Evolutionary conservation across 257 asterid genomes (phyloP).

Genomic region (Solanum chiquidenum): DNA sequence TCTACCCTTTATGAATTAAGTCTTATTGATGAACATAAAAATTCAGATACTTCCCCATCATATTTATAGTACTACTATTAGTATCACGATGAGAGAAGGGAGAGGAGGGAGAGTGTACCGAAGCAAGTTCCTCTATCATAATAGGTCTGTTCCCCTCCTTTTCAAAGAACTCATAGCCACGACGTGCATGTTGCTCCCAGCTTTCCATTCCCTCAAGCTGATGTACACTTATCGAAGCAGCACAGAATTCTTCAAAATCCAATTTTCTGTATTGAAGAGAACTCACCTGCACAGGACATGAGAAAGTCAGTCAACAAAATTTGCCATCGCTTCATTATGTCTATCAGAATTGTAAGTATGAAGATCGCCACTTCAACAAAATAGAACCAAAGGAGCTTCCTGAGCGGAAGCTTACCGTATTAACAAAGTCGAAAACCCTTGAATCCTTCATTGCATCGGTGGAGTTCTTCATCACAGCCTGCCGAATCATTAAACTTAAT

Average conservation of each 20-base stretch:
- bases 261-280: constrained; percentile 73
- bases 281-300: constrained; percentile 50
- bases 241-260: constrained; percentile 90
- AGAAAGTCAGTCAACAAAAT: neutral
- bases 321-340: neutral
- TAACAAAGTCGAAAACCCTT: constrained; percentile 70
- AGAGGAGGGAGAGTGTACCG: constrained; percentile 36
- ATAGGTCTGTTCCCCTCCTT: constrained; percentile 87
- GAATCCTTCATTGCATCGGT: constrained; percentile 96
- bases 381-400: neutral
- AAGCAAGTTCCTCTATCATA: constrained; percentile 95
- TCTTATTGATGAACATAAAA: neutral
- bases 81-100: neutral
- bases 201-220: constrained; percentile 79
- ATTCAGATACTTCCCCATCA: neutral
- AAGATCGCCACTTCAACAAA: neutral
- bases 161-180: constrained; percentile 83
- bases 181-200: constrained; percentile 96
- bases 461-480: constrained; percentile 60
- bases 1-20: neutral
- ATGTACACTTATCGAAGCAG: constrained; percentile 76
- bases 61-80: neutral
- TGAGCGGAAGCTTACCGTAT: constrained; percentile 36
- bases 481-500: neutral
- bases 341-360: neutral